Evolutionary conservation across 805 yeast species (phyloP), one percentile per base, ranked within the genome.

Genomic region (Osmozyma mogii): DNA sequence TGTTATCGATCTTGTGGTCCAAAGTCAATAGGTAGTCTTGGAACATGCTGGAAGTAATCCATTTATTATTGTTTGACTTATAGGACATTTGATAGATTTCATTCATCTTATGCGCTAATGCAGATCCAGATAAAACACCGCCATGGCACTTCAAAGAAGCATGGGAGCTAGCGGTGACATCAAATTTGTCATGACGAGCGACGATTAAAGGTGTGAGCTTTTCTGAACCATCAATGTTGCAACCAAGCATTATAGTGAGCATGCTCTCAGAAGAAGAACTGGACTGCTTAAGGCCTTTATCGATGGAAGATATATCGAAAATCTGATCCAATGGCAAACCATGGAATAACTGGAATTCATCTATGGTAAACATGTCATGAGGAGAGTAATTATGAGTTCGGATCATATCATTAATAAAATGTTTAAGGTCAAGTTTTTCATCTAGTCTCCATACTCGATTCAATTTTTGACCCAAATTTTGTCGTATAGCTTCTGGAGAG

Each of bases 21-120:
- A 77, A 54, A 9, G 75, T 61, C 0, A 72, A 60, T 17, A 77
- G 45, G 68, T 80, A 77, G 40, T 75, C 75, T 38, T 75, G 78
- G 40, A 77, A 76, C 44, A 74, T 52, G 12, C 73, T 69, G 5
- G 79, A 68, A 2, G 83, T 76, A 19, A 77, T 54, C 79, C 82
- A 75, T 33, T 74, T 71, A 50, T 71, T 72, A 26, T 68, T 62
- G 39, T 77, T 76, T 29, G 76, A 70, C 37, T 73, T 75, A 49
- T 75, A 76, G 9, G 67, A 58, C 6, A 77, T 57, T 9, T 68
- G 68, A 44, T 72, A 72, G 22, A 59, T 64, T 22, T 65, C 66
- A 0, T 75, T 65, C 29, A 75, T 54, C 40, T 72, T 74, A 9
- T 58, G 58, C 6, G 34, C 28, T 13, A 28, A 28, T 9, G 34